phyloP scores from a whole-genome alignment of 352 stramenopile species.

The Globisporangium paroecandrum region DNA sequence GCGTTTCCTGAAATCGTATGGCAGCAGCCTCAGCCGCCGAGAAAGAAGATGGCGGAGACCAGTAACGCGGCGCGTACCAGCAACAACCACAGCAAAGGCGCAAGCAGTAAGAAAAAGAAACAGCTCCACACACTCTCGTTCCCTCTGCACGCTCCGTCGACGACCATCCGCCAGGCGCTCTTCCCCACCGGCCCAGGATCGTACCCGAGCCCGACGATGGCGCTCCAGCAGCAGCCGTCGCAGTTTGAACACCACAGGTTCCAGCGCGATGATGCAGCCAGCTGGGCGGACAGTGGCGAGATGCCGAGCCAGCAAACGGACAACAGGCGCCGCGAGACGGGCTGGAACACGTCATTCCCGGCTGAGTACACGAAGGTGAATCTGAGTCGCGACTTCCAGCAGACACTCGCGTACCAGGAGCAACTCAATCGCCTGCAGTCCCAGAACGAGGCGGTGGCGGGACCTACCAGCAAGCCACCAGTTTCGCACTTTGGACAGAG shows the following conservation, averaged over 20 bases:
- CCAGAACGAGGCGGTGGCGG: constrained; percentile 19
- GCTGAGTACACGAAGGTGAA: constrained; percentile 50
- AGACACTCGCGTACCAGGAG: constrained; percentile 61
- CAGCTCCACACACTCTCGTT: constrained; percentile 28
- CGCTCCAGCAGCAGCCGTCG: constrained; percentile 22
- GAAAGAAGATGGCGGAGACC: constrained; percentile 12
- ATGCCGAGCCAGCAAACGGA: constrained; percentile 21
- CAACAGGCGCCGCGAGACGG: constrained; percentile 54
- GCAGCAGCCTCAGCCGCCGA: constrained; percentile 5
- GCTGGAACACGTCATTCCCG: constrained; percentile 69
- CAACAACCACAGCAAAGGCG: constrained; percentile 9
- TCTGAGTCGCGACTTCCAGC: constrained; percentile 38
- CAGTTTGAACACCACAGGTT: constrained; percentile 17
- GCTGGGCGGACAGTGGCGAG: constrained; percentile 6
- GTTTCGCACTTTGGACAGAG: not conserved
- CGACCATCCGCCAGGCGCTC: constrained; percentile 36
- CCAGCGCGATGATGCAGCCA: constrained; percentile 5
- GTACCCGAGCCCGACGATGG: constrained; percentile 32
- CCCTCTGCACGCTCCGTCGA: constrained; percentile 30
- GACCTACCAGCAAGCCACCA: not conserved
- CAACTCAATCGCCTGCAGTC: constrained; percentile 29
- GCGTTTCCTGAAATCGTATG: constrained; percentile 21
- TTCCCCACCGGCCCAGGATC: constrained; percentile 40
- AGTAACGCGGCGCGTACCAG: constrained; percentile 13
- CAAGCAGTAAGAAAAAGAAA: constrained; percentile 22